Percentiles rank a stretch among this genome's conserved stretches.
Evolutionary conservation across 768 basidiomycete species (phyloP).

Genomic region (Mycena galopus): DNA sequence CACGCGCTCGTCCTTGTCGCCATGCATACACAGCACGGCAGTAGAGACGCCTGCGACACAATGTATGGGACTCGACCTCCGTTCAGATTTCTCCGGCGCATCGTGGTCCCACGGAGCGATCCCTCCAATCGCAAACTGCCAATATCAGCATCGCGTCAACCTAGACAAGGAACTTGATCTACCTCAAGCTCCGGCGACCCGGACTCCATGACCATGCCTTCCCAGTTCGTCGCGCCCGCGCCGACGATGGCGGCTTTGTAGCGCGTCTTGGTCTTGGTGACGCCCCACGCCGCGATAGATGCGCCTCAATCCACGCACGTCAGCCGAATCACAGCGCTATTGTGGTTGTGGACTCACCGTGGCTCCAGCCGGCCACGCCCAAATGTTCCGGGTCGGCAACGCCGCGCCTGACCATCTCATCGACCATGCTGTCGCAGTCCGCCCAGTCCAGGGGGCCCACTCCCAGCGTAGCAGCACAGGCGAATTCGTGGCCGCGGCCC

Average conservation of each 20-base stretch:
- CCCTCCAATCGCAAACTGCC: slow-evolving; percentile 47
- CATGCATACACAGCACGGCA: slow-evolving; percentile 64
- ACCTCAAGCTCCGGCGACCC: slow-evolving; percentile 53
- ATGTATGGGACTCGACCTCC: slow-evolving; percentile 49
- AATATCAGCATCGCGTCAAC: slow-evolving; percentile 7
- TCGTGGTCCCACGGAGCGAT: slow-evolving; percentile 48
- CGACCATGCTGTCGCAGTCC: slow-evolving; percentile 54
- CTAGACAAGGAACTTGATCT: slow-evolving; percentile 32
- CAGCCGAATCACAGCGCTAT: neutral
- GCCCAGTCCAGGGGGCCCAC: slow-evolving; percentile 48
- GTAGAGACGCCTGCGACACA: slow-evolving; percentile 55
- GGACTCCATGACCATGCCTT: slow-evolving; percentile 53
- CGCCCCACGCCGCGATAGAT: slow-evolving; percentile 52
- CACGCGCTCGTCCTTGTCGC: slow-evolving; percentile 66
- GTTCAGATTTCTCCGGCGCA: slow-evolving; percentile 25
- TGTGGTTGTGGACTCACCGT: slow-evolving; percentile 40
- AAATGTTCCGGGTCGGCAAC: slow-evolving; percentile 47
- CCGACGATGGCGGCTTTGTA: slow-evolving; percentile 53
- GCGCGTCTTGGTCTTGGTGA: slow-evolving; percentile 49
- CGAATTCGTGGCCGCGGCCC: slow-evolving; percentile 51
- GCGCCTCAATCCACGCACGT: slow-evolving; percentile 37
- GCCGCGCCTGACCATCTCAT: slow-evolving; percentile 48
- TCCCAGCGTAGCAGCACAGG: slow-evolving; percentile 45
- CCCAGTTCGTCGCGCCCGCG: slow-evolving; percentile 52
- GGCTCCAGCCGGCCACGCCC: slow-evolving; percentile 54